Evolutionary conservation across 2,329 filamentous ascomycete genomes (phyloP), one percentile per base, ranked within the genome.

Genomic region (Colletotrichum sp.): DNA sequence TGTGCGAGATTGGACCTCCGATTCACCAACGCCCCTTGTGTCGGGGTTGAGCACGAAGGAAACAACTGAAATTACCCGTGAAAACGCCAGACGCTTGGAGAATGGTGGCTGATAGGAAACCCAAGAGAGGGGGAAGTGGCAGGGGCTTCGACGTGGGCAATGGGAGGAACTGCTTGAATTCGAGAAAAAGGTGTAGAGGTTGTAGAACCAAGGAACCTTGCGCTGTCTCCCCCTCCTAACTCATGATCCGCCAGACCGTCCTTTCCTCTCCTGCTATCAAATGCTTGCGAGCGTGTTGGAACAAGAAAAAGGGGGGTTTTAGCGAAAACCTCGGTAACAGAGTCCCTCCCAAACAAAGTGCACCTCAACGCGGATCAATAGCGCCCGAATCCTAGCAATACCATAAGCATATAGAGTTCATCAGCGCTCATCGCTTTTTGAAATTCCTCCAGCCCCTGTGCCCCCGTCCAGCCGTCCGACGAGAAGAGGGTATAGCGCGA

Each of bases 161-260:
- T 64, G 70, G 34, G 71, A 69, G 64, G 70, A 76, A 76, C 65
- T 73, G 74, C 65, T 76, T 76, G 74, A 76, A 68, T 76, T 76
- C 74, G 74, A 68, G 70, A 63, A 69, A 68, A 68, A 65, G 39
- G 61, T 52, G 73, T 48, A 63, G 27, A 71, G 68, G 68, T 64
- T 74, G 73, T 63, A 64, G 30, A 73, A 69, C 64, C 64, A 65
- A 25, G n/a, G 67, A 48, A 32, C 59, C 13, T 60, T 32, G 25
- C 44, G 28, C 34, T 60, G 70, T 73, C 59, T 65, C 25, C 19
- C 60, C 22, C 63, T 68, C 48, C 44, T 15, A 25, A 19, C 30
- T 61, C 74, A 44, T 25, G 3, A 15, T 22, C 30, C 28, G 55
- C 70, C 30, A 27, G 55, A 13, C 22, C 59, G 19, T 70, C 36